These are phyloP conservation scores for Cytospora paraplurivora DNA, from an alignment of 2,329 filamentous ascomycete genomes.

Conservation along the genomic window DNA sequence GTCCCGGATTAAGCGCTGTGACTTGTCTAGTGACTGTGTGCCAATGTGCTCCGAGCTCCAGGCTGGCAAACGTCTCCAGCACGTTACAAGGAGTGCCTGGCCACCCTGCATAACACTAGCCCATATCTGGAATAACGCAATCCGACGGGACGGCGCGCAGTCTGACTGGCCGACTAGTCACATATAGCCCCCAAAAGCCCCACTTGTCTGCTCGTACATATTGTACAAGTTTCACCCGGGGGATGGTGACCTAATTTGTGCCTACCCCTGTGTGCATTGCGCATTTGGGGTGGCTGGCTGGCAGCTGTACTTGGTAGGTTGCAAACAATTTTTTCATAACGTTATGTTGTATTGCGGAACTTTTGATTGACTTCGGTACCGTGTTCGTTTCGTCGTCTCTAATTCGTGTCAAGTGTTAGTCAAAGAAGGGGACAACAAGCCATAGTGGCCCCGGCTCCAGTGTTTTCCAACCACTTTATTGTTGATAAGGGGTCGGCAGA, in stretches of 20 bases:
- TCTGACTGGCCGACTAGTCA: slow-evolving; percentile 5
- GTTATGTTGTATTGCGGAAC: background rate
- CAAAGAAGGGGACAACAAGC: background rate
- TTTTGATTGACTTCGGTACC: too few species aligned
- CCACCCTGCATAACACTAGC: background rate
- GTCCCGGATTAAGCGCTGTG: slow-evolving; percentile 21
- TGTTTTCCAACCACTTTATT: background rate
- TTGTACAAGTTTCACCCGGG: slow-evolving; percentile 5
- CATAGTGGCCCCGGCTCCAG: background rate
- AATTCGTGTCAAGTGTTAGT: background rate
- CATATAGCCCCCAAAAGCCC: slow-evolving; percentile 13
- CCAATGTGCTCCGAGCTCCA: slow-evolving; percentile 1
- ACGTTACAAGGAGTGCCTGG: slow-evolving; percentile 3
- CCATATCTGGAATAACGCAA: background rate
- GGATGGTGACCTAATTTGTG: slow-evolving; percentile 17
- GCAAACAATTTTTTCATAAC: background rate
- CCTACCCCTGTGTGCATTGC: background rate
- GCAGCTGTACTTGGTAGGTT: too few species aligned
- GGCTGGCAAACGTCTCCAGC: background rate
- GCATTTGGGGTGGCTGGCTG: background rate
- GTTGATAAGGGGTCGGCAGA: background rate
- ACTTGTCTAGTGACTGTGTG: too few species aligned
- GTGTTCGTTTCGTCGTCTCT: too few species aligned
- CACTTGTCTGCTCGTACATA: slow-evolving; percentile 12
- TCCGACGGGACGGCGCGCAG: slow-evolving; percentile 18